These are phyloP conservation scores for Tylopilus felleus DNA, from an alignment of 768 basidiomycete species.

Conservation along the genomic window DNA sequence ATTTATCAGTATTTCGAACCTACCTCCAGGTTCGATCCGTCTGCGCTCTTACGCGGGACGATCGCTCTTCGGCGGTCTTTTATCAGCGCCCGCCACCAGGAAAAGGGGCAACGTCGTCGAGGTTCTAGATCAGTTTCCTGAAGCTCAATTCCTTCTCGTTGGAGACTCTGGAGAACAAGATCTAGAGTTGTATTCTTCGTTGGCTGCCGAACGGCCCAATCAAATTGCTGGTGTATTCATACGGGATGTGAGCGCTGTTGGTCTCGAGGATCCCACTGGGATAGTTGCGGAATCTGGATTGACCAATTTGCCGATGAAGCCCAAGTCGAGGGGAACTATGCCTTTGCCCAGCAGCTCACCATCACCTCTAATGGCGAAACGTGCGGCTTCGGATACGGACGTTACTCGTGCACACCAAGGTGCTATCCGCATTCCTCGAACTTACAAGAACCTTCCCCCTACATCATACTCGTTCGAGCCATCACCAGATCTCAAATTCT, in stretches of 20 bases:
- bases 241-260: slow-evolving; percentile 57
- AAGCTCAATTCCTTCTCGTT: slow-evolving; percentile 75
- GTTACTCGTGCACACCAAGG: slow-evolving; percentile 2
- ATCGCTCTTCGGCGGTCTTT: slow-evolving; percentile 77
- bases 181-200: slow-evolving; percentile 78
- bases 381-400: slow-evolving; percentile 22
- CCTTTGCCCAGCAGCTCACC: slow-evolving; percentile 3
- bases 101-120: slow-evolving; percentile 83
- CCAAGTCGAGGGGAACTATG: slow-evolving; percentile 3
- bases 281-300: slow-evolving; percentile 6
- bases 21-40: slow-evolving; percentile 75
- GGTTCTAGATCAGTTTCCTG: slow-evolving; percentile 68
- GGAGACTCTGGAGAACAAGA: slow-evolving; percentile 97
- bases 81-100: slow-evolving; percentile 76
- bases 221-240: slow-evolving; percentile 82
- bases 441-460: slow-evolving; percentile 12
- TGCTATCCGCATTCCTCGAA: slow-evolving; percentile 15
- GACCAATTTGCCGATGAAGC: slow-evolving; percentile 4
- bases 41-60: slow-evolving; percentile 84
- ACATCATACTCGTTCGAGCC: slow-evolving; percentile 10
- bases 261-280: slow-evolving; percentile 66
- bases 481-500: slow-evolving; percentile 8
- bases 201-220: slow-evolving; percentile 65
- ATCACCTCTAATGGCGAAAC: slow-evolving; percentile 8
- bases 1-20: slow-evolving; percentile 66